Conservation (phyloP, 2,329 filamentous ascomycete species). For the Zymoseptoria ardabiliae region DNA sequence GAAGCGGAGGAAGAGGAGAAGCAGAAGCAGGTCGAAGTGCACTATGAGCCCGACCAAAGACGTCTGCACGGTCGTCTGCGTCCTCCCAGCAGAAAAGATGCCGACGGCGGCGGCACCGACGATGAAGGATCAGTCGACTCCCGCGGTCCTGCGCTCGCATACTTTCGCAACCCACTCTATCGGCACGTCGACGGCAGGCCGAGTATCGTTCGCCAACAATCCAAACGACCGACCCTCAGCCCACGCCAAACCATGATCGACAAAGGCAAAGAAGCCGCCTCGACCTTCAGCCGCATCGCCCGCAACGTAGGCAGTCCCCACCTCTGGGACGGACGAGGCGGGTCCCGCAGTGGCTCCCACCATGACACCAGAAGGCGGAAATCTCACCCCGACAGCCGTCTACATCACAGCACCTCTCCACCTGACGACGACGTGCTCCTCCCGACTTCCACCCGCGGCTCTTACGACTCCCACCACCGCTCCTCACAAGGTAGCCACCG, state of each 20-base stretch:
- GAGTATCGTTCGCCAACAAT: conserved; percentile 33
- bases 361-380: conserved; percentile 13
- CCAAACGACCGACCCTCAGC: conserved; percentile 26
- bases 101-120: conserved; percentile 19
- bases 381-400: conserved; percentile 13
- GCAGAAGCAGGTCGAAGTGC: conserved; percentile 19
- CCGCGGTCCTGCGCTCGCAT: conserved; percentile 38
- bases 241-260: conserved; percentile 28
- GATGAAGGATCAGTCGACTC: conserved; percentile 37
- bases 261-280: conserved; percentile 31
- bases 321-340: conserved; percentile 28
- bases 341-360: conserved; percentile 19
- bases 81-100: conserved; percentile 13
- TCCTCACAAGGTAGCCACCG: conserved; percentile 2
- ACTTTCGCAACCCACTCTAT: conserved; percentile 45
- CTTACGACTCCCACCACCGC: conserved; percentile 7
- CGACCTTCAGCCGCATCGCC: conserved; percentile 30
- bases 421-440: conserved; percentile 1
- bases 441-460: conserved; percentile 2
- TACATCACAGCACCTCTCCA: conserved; percentile 7
- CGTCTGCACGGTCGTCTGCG: conserved; percentile 16
- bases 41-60: conserved; percentile 12
- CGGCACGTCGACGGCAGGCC: conserved; percentile 39
- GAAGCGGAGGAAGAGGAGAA: conserved; percentile 47
- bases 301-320: conserved; percentile 30